These are phyloP conservation scores for Phascolomyces articulosus DNA, from an alignment of 371 early-diverging fungal genomes.

Conservation along the genomic window DNA sequence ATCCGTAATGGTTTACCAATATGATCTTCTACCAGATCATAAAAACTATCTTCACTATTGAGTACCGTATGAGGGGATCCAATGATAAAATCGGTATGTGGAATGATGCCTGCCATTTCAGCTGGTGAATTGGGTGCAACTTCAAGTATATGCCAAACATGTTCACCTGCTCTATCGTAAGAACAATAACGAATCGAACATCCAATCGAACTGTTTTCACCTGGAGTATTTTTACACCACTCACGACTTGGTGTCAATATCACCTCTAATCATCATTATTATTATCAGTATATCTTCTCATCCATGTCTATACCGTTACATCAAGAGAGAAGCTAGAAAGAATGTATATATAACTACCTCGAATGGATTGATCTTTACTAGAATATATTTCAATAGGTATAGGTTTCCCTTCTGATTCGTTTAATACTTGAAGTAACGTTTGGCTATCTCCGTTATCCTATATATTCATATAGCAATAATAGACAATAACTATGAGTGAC, in stretches of 20 bases:
- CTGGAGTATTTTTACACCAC: slow-evolving; percentile 50
- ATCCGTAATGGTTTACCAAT: slow-evolving; percentile 60
- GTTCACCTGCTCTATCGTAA: slow-evolving; percentile 66
- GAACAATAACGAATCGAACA: slow-evolving; percentile 78
- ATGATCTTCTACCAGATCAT: slow-evolving; percentile 55
- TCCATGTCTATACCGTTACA: too few species aligned
- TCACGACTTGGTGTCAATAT: slow-evolving; percentile 55
- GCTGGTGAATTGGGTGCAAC: slow-evolving; percentile 67
- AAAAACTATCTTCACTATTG: slow-evolving; percentile 65
- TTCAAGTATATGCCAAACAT: slow-evolving; percentile 77
- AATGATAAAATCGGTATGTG: slow-evolving; percentile 69
- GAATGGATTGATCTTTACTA: slow-evolving; percentile 64
- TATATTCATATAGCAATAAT: neutral
- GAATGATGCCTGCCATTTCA: slow-evolving; percentile 65
- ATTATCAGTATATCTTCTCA: too few species aligned
- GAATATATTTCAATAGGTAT: slow-evolving; percentile 69
- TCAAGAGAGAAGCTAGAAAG: too few species aligned
- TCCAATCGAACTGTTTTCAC: slow-evolving; percentile 53
- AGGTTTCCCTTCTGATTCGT: slow-evolving; percentile 54
- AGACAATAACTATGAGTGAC: too few species aligned
- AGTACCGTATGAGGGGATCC: slow-evolving; percentile 63
- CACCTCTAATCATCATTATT: too few species aligned
- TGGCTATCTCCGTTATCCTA: slow-evolving; percentile 57
- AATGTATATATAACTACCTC: slow-evolving; percentile 45
- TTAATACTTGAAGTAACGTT: slow-evolving; percentile 48